Percentiles rank a stretch among this genome's conserved stretches.
phyloP scores from a whole-genome alignment of 129 eudicot genomes.

The Saposhnikovia divaricata region DNA sequence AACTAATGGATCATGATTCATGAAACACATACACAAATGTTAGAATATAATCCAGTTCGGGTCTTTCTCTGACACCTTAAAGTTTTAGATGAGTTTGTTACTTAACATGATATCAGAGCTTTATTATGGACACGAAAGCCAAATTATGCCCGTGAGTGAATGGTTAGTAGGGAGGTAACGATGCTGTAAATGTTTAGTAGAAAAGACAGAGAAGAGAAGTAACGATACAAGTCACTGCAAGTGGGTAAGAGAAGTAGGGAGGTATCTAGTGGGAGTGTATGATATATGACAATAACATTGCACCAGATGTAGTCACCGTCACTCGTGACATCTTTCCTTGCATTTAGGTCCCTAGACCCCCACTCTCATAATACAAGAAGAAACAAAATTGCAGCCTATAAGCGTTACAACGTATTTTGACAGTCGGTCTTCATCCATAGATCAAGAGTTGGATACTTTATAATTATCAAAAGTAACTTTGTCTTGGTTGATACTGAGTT shows the following conservation, averaged over 20 bases:
- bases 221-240: not conserved
- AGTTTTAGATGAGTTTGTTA: too few relatives aligned
- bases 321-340: not conserved
- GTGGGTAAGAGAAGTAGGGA: not conserved
- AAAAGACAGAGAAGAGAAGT: not conserved
- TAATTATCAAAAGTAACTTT: too few relatives aligned
- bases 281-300: constrained; percentile 1
- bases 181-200: not conserved
- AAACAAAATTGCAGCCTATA: not conserved
- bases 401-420: too few relatives aligned
- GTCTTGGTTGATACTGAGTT: too few relatives aligned
- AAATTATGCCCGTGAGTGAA: too few relatives aligned
- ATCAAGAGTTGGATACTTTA: too few relatives aligned
- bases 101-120: too few relatives aligned
- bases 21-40: not conserved
- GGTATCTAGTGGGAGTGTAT: not conserved
- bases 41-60: too few relatives aligned
- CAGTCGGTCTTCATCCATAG: too few relatives aligned
- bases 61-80: too few relatives aligned
- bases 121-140: too few relatives aligned
- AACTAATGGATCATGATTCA: not conserved
- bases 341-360: not conserved
- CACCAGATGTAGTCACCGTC: not conserved
- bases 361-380: not conserved
- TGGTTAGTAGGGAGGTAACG: too few relatives aligned